Evolutionary conservation across 768 basidiomycete genomes (phyloP).

Genomic region (Hygrophoropsis aurantiaca): DNA sequence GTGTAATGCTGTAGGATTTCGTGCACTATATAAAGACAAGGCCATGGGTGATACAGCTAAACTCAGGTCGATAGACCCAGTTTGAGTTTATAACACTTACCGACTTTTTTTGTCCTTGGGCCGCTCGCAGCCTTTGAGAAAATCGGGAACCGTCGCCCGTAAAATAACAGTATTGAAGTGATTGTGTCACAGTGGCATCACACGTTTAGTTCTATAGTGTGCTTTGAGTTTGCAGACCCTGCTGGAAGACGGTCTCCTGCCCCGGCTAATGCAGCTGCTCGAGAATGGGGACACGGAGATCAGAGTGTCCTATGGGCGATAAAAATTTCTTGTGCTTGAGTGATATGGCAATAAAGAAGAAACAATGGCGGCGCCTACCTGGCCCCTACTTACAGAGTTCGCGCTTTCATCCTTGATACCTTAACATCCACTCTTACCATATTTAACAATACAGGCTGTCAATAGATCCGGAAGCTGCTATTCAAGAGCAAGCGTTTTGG

Average conservation of each 20-base stretch:
- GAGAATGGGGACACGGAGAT: conserved; percentile 53
- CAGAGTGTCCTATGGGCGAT: conserved; percentile 80
- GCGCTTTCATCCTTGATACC: conserved; percentile 24
- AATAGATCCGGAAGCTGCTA: conserved; percentile 47
- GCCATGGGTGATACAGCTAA: too few species aligned
- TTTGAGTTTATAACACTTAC: too few species aligned
- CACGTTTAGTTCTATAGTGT: too few species aligned
- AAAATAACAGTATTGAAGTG: too few species aligned
- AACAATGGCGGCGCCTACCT: conserved; percentile 70
- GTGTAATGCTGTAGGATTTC: too few species aligned
- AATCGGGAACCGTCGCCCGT: too few species aligned
- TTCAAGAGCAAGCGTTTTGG: conserved; percentile 73
- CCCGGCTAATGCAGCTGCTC: conserved; percentile 61
- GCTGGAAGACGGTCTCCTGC: conserved; percentile 69
- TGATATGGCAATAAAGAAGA: conserved; percentile 54
- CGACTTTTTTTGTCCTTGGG: too few species aligned
- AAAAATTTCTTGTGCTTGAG: conserved; percentile 75
- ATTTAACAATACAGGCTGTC: conserved; percentile 43
- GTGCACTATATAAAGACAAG: too few species aligned
- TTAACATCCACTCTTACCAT: background rate
- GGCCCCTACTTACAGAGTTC: conserved; percentile 58
- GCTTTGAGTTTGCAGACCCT: too few species aligned
- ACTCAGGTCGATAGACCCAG: too few species aligned
- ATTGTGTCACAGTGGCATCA: too few species aligned
- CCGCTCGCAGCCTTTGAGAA: too few species aligned